Evolutionary conservation across 345 rosid genomes (phyloP).

Genomic region (Erodium maritimum): DNA sequence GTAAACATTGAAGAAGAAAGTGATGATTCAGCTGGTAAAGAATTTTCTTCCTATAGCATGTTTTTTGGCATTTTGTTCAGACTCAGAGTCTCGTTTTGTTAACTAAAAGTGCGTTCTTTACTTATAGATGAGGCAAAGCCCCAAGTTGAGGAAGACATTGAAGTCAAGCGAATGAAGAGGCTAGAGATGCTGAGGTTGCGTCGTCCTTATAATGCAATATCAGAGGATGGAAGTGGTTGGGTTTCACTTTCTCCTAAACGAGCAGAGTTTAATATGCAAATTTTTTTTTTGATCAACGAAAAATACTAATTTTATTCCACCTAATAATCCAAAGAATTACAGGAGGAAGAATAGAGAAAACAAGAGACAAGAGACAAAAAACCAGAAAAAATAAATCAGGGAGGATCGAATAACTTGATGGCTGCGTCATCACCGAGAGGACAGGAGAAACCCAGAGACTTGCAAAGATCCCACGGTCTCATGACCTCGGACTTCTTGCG

Average conservation of each 20-base stretch:
- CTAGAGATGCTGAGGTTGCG: constrained; percentile 52
- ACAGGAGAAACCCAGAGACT: too few relatives aligned
- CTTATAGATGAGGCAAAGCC: constrained; percentile 55
- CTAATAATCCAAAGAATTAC: too few relatives aligned
- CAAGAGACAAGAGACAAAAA: too few relatives aligned
- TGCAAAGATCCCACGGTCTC: too few relatives aligned
- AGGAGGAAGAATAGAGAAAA: too few relatives aligned
- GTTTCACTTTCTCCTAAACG: constrained; percentile 39
- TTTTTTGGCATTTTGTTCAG: neutral
- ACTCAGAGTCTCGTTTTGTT: constrained; percentile 6
- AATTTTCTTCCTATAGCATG: neutral
- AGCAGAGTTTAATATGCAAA: constrained; percentile 4
- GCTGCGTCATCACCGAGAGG: too few relatives aligned
- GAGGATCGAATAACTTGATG: too few relatives aligned
- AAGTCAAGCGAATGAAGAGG: constrained; percentile 76
- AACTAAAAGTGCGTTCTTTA: neutral
- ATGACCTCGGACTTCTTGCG: too few relatives aligned
- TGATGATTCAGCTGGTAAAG: constrained; percentile 62
- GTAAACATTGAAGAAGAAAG: constrained; percentile 46
- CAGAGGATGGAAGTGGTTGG: constrained; percentile 99
- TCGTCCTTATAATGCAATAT: constrained; percentile 48
- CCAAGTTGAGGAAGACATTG: constrained; percentile 72
- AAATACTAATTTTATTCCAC: too few relatives aligned
- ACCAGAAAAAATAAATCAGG: too few relatives aligned
- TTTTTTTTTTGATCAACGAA: too few relatives aligned